phyloP scores from a whole-genome alignment of 331 rosid species.

The Telfairia occidentalis region DNA sequence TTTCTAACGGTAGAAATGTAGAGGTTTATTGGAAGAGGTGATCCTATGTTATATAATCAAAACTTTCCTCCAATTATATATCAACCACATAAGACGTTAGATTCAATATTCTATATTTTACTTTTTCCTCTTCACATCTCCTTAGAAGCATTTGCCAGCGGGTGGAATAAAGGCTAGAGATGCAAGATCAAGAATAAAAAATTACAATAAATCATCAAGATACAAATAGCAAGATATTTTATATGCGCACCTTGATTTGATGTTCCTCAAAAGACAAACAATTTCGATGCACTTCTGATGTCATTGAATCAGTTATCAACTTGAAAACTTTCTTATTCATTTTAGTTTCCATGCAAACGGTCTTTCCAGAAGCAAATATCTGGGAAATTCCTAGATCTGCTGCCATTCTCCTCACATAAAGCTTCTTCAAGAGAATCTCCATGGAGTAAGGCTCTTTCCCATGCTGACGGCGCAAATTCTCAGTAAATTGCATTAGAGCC shows the following conservation, averaged over 20 bases:
- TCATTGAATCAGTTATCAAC: conserved; percentile 65
- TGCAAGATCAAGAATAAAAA: conserved; percentile 13
- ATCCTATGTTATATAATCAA: too few relatives aligned
- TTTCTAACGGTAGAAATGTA: too few relatives aligned
- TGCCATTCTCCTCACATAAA: conserved; percentile 88
- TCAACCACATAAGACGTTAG: not conserved
- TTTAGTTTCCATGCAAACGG: conserved; percentile 59
- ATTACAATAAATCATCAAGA: conserved; percentile 14
- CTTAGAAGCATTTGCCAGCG: not conserved
- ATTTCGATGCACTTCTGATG: conserved; percentile 50
- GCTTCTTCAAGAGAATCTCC: conserved; percentile 78
- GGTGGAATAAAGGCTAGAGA: not conserved
- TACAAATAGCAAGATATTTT: not conserved
- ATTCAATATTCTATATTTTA: not conserved
- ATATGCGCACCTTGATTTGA: conserved; percentile 54
- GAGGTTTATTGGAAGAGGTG: too few relatives aligned
- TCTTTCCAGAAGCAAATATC: conserved; percentile 64
- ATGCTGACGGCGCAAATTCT: conserved; percentile 62
- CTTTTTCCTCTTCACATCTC: not conserved
- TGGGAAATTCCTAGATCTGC: conserved; percentile 80
- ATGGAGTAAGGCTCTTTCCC: conserved; percentile 88
- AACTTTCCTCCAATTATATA: not conserved
- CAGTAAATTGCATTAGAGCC: conserved; percentile 86
- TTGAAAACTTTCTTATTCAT: conserved; percentile 61
- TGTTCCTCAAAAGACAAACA: conserved; percentile 62